Base-by-base conservation (phyloP, 2,329 filamentous ascomycete species). In the Hawksworthiomyces lignivorus region DNA sequence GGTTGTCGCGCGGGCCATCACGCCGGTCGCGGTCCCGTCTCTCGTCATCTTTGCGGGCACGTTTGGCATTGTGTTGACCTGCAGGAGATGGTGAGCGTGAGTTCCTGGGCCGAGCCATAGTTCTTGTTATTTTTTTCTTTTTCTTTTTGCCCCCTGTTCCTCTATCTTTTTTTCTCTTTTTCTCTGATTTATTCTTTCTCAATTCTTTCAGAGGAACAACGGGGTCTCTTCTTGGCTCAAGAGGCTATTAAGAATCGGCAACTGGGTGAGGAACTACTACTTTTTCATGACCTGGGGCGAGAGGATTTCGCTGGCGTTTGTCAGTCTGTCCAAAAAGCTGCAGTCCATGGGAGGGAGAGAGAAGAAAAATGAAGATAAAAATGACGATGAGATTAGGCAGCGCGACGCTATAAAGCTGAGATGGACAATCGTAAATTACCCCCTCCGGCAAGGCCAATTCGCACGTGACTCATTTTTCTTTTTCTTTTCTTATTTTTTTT, bases 31-130 rank as follows among this genome's bases (percentile, higher is more conserved):
- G 62, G 44, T 70, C 68, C 41, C 67, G 75, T 61, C 78, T 77
- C 54, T 66, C 69, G 61, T 75, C 73, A 64, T 75, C 71, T 64
- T 79, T 75, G 55, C 73, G 74, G 58, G 66, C 77, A 68, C 78
- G 83, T 68, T 79, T 81, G 59, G 80, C 78, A 65, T 79, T 80
- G 65, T 77, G 74, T 61, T 84, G 81, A 74, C 84, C 84, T 88
- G 82, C 80, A 82, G 84, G 84, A 80, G 83, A 87, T 85, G 85
- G 86, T 89, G 85, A 90, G 84, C 85, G 75, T 68, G 75, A 76
- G 70, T 76, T 73, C 73, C 70, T 77, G 67, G 69, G 74, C 66
- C 74, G 75, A 76, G 73, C 73, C 75, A 79, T 79, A 48, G 50
- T 55, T 53, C 39, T 48, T 55, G 54, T 52, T 57, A 51, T 56